phyloP scores from a whole-genome alignment of 2,329 filamentous ascomycete genomes.

The Magnaporthiopsis poae region DNA sequence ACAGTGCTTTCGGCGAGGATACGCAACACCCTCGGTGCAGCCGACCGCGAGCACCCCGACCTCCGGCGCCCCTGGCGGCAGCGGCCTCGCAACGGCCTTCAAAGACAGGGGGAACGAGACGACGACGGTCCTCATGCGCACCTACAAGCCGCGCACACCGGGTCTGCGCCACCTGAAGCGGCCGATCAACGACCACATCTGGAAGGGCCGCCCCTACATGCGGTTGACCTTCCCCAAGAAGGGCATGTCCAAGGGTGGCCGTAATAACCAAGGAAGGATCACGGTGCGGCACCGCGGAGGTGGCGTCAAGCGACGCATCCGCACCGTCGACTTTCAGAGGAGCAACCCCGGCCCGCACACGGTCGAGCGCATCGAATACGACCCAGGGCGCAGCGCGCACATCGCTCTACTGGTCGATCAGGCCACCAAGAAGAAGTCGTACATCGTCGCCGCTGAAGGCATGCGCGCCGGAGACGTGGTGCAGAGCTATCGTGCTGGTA shows the following conservation, averaged over 20 bases:
- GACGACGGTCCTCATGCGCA: slow-evolving; percentile 51
- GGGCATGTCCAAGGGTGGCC: slow-evolving; percentile 82
- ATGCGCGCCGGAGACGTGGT: slow-evolving; percentile 84
- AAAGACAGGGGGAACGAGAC: slow-evolving; percentile 16
- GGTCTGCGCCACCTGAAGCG: slow-evolving; percentile 84
- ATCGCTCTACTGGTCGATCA: slow-evolving; percentile 76
- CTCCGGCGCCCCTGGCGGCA: slow-evolving; percentile 6
- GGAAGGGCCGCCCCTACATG: slow-evolving; percentile 79
- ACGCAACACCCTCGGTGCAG: slow-evolving; percentile 15
- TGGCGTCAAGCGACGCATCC: slow-evolving; percentile 82
- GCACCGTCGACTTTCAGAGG: slow-evolving; percentile 81
- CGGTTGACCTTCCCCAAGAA: slow-evolving; percentile 85
- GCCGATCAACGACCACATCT: slow-evolving; percentile 91
- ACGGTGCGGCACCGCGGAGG: slow-evolving; percentile 88
- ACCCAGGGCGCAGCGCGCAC: slow-evolving; percentile 84
- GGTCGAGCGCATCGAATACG: slow-evolving; percentile 92
- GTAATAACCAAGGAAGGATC: slow-evolving; percentile 76
- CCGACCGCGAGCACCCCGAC: slow-evolving; percentile 5
- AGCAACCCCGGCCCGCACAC: slow-evolving; percentile 69
- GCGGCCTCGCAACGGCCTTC: slow-evolving; percentile 10
- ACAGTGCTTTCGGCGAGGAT: slow-evolving; percentile 9
- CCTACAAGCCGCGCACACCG: slow-evolving; percentile 87
- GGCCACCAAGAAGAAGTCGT: slow-evolving; percentile 65
- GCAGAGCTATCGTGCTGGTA: slow-evolving; percentile 82
- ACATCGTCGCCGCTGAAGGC: slow-evolving; percentile 91